Evolutionary conservation across 1,284 basidiomycete species (phyloP).

Genomic region (Heliocybe sulcata): DNA sequence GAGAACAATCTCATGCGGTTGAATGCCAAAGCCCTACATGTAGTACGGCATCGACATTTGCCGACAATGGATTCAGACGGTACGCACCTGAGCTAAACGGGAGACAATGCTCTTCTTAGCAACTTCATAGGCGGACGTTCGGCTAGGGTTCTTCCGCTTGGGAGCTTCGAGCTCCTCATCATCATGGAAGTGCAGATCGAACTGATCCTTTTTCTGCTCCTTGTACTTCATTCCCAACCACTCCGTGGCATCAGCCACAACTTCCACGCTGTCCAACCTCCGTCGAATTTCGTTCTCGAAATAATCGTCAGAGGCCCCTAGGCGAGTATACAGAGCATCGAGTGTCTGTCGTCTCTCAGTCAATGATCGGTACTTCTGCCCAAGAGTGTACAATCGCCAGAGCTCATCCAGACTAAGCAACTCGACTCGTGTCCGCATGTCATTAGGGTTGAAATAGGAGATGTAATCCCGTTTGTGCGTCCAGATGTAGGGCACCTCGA

Average conservation of each 20-base stretch:
- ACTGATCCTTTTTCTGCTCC: slow-evolving; percentile 60
- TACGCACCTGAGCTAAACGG: slow-evolving; percentile 66
- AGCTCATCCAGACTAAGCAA: slow-evolving; percentile 76
- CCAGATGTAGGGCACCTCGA: slow-evolving; percentile 95
- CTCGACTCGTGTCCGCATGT: slow-evolving; percentile 48
- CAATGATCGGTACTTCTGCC: slow-evolving; percentile 83
- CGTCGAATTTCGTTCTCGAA: slow-evolving; percentile 61
- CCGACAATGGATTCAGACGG: slow-evolving; percentile 3
- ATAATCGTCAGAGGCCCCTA: slow-evolving; percentile 63
- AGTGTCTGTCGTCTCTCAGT: slow-evolving; percentile 67
- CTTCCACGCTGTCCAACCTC: slow-evolving; percentile 74
- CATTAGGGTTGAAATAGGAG: slow-evolving; percentile 63
- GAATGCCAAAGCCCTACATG: slow-evolving; percentile 70
- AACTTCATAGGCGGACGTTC: slow-evolving; percentile 82
- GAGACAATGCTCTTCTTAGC: slow-evolving; percentile 75
- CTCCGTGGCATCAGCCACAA: slow-evolving; percentile 87
- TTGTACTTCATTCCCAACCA: slow-evolving; percentile 88
- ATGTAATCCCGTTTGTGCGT: slow-evolving; percentile 90
- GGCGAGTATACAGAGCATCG: slow-evolving; percentile 53
- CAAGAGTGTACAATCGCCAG: slow-evolving; percentile 84
- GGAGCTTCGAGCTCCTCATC: slow-evolving; percentile 48
- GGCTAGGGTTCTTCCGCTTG: slow-evolving; percentile 78
- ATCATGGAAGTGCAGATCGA: slow-evolving; percentile 62
- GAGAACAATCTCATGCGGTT: slow-evolving; percentile 71
- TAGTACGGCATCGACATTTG: background rate